Evolutionary conservation across 2,329 filamentous ascomycete species (phyloP).

Genomic region (Aspergillus sp.): DNA sequence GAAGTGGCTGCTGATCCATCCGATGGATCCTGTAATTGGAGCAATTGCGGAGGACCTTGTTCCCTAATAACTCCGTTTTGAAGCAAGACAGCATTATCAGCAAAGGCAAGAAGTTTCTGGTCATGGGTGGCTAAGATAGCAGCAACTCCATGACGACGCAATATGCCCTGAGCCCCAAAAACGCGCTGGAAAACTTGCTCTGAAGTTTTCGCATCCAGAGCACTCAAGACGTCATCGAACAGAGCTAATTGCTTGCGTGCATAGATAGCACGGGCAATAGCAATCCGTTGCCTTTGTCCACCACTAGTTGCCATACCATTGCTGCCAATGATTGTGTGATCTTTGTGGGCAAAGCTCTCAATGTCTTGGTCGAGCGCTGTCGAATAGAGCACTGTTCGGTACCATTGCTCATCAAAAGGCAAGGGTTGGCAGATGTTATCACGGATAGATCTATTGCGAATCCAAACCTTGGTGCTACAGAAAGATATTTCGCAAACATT

Average conservation of each 20-base stretch:
- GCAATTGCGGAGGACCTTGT: background rate
- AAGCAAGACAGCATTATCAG: background rate
- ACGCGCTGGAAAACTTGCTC: background rate
- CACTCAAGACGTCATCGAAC: background rate
- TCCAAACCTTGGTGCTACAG: background rate
- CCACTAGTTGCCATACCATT: constrained; percentile 55
- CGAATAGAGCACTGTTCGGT: background rate
- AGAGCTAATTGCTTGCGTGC: background rate
- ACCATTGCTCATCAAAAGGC: background rate
- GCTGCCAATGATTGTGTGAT: constrained; percentile 74
- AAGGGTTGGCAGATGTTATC: background rate
- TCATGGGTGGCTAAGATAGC: background rate
- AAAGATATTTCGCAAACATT: background rate
- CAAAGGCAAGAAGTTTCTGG: background rate
- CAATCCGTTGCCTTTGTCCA: background rate
- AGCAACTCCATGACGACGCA: background rate
- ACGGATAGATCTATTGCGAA: background rate
- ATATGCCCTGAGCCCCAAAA: background rate
- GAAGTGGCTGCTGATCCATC: background rate
- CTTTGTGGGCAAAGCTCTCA: constrained; percentile 70
- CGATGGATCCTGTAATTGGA: background rate
- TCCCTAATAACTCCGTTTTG: background rate
- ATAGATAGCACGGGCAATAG: constrained; percentile 2
- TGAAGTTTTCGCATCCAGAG: background rate
- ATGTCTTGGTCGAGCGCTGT: background rate